Evolutionary conservation across 2,329 filamentous ascomycete genomes (phyloP).

Genomic region (Aschersonia sp.): DNA sequence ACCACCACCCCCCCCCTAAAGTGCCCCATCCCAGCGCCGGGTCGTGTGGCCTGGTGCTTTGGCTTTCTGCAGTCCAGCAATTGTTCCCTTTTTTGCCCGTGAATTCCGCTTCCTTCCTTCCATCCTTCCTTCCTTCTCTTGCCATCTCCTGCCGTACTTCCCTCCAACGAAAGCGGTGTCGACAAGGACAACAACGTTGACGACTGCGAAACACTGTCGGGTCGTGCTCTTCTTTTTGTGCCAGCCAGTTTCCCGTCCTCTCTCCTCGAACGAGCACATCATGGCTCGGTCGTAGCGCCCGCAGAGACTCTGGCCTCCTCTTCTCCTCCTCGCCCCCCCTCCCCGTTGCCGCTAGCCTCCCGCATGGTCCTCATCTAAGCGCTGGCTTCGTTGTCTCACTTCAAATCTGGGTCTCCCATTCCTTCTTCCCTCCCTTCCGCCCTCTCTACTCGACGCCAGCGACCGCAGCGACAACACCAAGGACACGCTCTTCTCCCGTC

Average conservation of each 20-base stretch:
- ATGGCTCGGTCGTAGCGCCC: conserved; percentile 2
- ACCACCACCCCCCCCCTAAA: neutral
- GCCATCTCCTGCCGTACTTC: neutral
- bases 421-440: conserved; percentile 10
- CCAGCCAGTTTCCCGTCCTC: too few relatives aligned
- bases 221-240: too few relatives aligned
- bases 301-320: conserved; percentile 1
- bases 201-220: neutral
- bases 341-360: conserved; percentile 4
- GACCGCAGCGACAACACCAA: conserved; percentile 2
- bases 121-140: neutral
- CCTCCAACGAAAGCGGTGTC: neutral
- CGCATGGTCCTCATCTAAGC: conserved; percentile 7
- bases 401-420: conserved; percentile 8
- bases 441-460: conserved; percentile 6
- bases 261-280: neutral
- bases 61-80: too few relatives aligned
- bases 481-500: conserved; percentile 4
- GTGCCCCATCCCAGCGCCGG: too few relatives aligned
- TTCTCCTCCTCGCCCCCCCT: neutral
- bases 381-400: conserved; percentile 9
- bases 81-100: too few relatives aligned
- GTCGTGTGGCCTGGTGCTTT: too few relatives aligned
- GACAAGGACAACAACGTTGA: neutral
- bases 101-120: neutral